phyloP scores from a whole-genome alignment of 345 rosid genomes.

The Eucalyptus brandiana region DNA sequence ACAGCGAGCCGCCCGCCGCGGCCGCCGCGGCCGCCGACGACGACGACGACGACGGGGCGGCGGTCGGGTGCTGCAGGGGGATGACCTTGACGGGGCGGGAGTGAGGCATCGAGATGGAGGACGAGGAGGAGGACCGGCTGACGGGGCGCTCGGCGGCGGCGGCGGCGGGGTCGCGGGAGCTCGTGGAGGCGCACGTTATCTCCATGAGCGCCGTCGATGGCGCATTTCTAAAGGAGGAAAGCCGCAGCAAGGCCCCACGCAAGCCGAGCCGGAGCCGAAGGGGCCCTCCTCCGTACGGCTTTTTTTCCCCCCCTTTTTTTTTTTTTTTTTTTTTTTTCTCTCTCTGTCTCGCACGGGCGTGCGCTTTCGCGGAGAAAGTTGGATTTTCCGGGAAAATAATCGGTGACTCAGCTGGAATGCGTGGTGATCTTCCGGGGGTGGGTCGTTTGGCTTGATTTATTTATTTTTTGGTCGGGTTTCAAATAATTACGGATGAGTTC shows the following conservation, averaged over 20 bases:
- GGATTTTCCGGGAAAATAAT: not conserved
- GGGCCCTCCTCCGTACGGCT: not conserved
- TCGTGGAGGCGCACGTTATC: conserved; percentile 47
- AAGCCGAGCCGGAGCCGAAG: not conserved
- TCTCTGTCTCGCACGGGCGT: not conserved
- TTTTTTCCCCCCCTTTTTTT: rapidly evolving
- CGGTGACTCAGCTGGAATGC: not conserved
- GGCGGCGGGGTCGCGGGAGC: conserved; percentile 16
- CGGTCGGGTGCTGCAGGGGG: conserved; percentile 61
- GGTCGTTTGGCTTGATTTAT: not conserved
- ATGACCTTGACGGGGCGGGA: conserved; percentile 67
- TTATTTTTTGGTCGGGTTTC: not conserved
- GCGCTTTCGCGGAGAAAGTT: not conserved
- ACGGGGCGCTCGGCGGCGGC: not conserved
- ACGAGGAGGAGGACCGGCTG: not conserved
- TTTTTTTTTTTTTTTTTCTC: rapidly evolving
- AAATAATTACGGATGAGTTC: not conserved
- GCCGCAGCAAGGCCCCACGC: not conserved
- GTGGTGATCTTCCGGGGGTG: not conserved
- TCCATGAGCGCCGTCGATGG: conserved; percentile 22
- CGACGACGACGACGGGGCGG: conserved; percentile 13
- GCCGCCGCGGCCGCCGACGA: not conserved
- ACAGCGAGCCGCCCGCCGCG: conserved; percentile 2
- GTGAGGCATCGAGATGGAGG: conserved; percentile 18
- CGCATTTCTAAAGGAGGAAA: not conserved